Evolutionary conservation across 139 green algal species (phyloP).

Genomic region (Chlorella sp.): DNA sequence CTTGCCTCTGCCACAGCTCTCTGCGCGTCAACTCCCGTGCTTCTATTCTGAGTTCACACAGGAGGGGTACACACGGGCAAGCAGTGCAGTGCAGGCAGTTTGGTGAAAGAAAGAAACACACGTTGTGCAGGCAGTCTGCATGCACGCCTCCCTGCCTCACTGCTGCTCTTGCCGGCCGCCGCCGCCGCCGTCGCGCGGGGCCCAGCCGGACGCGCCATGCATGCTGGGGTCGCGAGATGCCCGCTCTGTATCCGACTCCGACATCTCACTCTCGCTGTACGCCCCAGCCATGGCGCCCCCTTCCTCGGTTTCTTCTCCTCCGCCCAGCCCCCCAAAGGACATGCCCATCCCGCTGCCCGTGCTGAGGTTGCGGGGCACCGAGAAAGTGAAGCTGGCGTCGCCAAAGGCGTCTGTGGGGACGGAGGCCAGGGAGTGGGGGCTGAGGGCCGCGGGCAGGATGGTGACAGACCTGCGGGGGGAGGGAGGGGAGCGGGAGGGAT

Average conservation of each 20-base stretch:
- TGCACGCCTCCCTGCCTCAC: background rate
- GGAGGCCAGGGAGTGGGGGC: constrained; percentile 68
- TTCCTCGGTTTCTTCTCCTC: background rate
- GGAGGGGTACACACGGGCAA: no score
- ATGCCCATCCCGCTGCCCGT: background rate
- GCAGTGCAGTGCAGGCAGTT: no score
- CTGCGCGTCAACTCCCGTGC: no score
- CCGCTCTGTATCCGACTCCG: background rate
- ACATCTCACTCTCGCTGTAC: constrained; percentile 9
- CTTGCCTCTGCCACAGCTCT: no score
- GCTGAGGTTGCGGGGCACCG: constrained; percentile 18
- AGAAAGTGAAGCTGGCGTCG: constrained; percentile 6
- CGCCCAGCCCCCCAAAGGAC: background rate
- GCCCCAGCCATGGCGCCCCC: background rate
- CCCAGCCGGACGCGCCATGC: background rate
- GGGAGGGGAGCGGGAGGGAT: background rate
- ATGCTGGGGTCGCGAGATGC: background rate
- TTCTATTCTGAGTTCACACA: no score
- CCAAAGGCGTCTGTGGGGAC: constrained; percentile 14
- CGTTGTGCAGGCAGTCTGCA: no score
- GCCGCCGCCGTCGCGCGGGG: no score
- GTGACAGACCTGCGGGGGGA: constrained; percentile 34
- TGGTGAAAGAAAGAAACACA: no score
- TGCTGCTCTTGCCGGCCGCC: no score
- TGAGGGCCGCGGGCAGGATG: constrained; percentile 60